phyloP scores from a whole-genome alignment of 2,329 filamentous ascomycete species.

The Drechslerella stenobrocha region DNA sequence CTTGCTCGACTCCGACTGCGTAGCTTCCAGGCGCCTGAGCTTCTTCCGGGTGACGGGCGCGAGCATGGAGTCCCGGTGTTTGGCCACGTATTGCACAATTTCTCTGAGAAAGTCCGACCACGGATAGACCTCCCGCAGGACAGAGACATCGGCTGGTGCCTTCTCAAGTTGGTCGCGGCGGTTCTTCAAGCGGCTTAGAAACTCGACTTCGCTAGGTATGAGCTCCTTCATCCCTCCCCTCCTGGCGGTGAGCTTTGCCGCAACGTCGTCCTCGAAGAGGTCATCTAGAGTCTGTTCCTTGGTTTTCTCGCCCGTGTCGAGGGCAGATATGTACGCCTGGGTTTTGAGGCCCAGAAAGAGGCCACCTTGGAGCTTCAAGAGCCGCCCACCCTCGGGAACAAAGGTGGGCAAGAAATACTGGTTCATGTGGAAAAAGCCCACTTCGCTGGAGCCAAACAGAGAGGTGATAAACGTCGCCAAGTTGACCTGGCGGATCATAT shows the following conservation, averaged over 20 bases:
- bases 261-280: constrained; percentile 64
- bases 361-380: constrained; percentile 65
- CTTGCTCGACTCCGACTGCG: constrained; percentile 38
- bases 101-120: constrained; percentile 68
- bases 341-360: constrained; percentile 69
- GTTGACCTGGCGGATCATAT: constrained; percentile 67
- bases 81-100: constrained; percentile 63
- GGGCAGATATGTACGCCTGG: constrained; percentile 67
- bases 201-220: constrained; percentile 65
- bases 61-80: constrained; percentile 62
- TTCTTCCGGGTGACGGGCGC: constrained; percentile 53
- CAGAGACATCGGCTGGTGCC: constrained; percentile 59
- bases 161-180: constrained; percentile 64
- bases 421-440: constrained; percentile 67
- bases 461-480: constrained; percentile 67
- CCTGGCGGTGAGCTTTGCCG: constrained; percentile 61
- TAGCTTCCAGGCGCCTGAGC: constrained; percentile 34
- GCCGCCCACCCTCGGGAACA: constrained; percentile 63
- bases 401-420: constrained; percentile 68
- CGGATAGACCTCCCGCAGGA: constrained; percentile 64
- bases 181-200: constrained; percentile 62
- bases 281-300: constrained; percentile 64
- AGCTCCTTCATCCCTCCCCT: constrained; percentile 62
- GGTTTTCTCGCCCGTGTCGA: constrained; percentile 62
- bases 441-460: constrained; percentile 67